These are phyloP conservation scores for Nepenthes mirabilis DNA, from an alignment of 148 eudicot species.

Conservation along the genomic window DNA sequence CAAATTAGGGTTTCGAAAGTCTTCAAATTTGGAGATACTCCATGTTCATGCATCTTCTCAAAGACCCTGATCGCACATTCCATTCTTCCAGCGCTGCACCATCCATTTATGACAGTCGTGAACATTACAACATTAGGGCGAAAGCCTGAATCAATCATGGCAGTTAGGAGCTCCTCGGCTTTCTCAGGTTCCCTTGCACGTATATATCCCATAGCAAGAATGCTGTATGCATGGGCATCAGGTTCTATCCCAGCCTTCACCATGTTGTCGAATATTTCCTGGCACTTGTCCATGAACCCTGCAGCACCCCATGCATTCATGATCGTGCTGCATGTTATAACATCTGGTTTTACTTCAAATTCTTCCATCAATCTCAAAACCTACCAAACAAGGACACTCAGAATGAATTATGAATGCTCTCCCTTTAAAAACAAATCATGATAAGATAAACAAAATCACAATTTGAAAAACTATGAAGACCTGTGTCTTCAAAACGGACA, in stretches of 20 bases:
- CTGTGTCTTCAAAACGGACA: too few species aligned
- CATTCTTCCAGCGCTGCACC: conserved; percentile 56
- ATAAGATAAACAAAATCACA: too few species aligned
- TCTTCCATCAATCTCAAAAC: conserved; percentile 62
- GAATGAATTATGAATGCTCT: too few species aligned
- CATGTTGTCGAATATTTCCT: conserved; percentile 68
- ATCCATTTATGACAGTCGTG: conserved; percentile 67
- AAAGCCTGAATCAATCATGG: conserved; percentile 33
- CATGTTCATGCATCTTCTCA: conserved; percentile 35
- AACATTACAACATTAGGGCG: conserved; percentile 62
- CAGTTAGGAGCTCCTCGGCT: conserved; percentile 50
- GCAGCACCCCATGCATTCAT: conserved; percentile 79
- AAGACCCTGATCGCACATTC: conserved; percentile 51
- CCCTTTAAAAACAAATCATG: too few species aligned
- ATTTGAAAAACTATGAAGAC: too few species aligned
- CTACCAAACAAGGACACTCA: conserved; percentile 14
- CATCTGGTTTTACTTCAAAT: conserved; percentile 68
- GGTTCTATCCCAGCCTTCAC: conserved; percentile 58
- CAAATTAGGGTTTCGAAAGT: conserved; percentile 71
- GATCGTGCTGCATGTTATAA: conserved; percentile 69
- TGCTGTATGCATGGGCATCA: conserved; percentile 56
- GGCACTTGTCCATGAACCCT: conserved; percentile 60
- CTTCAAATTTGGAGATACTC: conserved; percentile 54
- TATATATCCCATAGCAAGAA: conserved; percentile 72
- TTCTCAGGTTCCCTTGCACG: conserved; percentile 51